A percentile compares a stretch with the other conserved stretches of the same genome.
These are phyloP conservation scores for Debaryomycetaceae sp. DNA, from an alignment of 1,139 yeast genomes.

Conservation along the genomic window DNA sequence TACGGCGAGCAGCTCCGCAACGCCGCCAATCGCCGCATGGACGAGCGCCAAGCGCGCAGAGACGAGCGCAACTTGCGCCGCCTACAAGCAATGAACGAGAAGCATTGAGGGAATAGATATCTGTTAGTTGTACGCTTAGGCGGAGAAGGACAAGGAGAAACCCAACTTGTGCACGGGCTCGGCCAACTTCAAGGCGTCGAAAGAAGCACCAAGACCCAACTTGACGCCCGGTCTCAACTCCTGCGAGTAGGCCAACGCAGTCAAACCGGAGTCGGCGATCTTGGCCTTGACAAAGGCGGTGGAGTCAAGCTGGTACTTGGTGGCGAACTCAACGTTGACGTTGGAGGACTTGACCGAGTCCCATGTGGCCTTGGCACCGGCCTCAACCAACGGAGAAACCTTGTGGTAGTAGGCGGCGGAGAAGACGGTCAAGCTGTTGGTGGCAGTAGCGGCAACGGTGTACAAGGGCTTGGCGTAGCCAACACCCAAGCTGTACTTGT, in stretches of 20 bases:
- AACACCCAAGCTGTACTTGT: constrained; percentile 90
- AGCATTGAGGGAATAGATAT: constrained; percentile 3
- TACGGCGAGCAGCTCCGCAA: constrained; percentile 37
- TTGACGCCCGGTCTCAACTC: constrained; percentile 95
- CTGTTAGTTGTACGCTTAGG: constrained; percentile 38
- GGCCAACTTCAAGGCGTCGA: constrained; percentile 92
- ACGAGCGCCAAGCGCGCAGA: constrained; percentile 25
- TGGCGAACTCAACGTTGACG: constrained; percentile 85
- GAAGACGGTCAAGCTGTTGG: constrained; percentile 85
- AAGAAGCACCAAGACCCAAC: constrained; percentile 95
- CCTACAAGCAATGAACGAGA: constrained; percentile 16
- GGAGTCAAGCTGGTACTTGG: constrained; percentile 87
- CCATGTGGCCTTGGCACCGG: constrained; percentile 97
- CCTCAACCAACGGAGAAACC: constrained; percentile 87
- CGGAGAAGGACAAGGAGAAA: constrained; percentile 86
- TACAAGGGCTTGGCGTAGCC: constrained; percentile 90
- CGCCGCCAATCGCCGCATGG: constrained; percentile 34
- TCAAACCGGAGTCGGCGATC: constrained; percentile 94
- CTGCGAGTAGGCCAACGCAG: constrained; percentile 94
- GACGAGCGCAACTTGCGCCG: constrained; percentile 31
- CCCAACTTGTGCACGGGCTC: constrained; percentile 99
- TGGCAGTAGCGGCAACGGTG: constrained; percentile 84
- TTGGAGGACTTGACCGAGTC: constrained; percentile 73
- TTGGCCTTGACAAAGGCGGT: constrained; percentile 93
- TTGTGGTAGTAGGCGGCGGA: constrained; percentile 97